Base-by-base conservation (phyloP, 129 eudicot genomes). In the Saposhnikovia divaricata region DNA sequence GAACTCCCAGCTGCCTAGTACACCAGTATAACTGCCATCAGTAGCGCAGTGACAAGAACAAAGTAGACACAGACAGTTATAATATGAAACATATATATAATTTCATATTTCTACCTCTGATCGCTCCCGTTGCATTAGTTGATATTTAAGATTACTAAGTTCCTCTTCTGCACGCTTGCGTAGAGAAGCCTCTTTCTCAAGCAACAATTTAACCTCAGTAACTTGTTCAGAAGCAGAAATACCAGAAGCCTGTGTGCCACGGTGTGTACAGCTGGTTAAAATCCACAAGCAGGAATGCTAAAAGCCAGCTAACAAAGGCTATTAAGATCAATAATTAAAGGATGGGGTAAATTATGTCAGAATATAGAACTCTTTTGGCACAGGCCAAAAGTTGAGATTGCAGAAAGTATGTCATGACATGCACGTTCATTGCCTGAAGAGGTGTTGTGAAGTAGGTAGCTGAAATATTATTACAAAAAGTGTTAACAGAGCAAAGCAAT, bases 161-260 rank as follows among this genome's bases (percentile, higher is more conserved):
- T 95, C 93, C 53, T 88, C 90, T 90, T 93, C 96, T 55, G 97
- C 94, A 78, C 91, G 79, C 77, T 89, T 83, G 75, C 93, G 75
- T 48, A 82, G 42, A 81, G 77, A 79, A 74, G 71, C 88, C 89
- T 95, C 98, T 40, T 85, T 89, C 79, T 92, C 87, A 79, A 92
- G 91, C 83, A 86, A 84, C 79, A 83, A 85, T 77, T 83, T 90
- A 77, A 85, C 83, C 84, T 90, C 94, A 47, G 84, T 84, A 83
- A 94, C 85, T 85, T 90, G 92, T 12, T 53, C 75, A 61, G 81
- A 28, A 65, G 80, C 66, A 21, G 79, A 78, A 50, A 48, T 75
- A 69, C 50, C 34, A 46, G 77, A 72, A 82, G 80, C 78, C 88
- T 84, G 76, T 59, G 77, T 47, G 28, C 53, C 76, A 27, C 0